Percentiles rank a stretch among this genome's conserved stretches.
Conservation (phyloP, 352 stramenopile species). For the Pilasporangium apinafurcum region DNA sequence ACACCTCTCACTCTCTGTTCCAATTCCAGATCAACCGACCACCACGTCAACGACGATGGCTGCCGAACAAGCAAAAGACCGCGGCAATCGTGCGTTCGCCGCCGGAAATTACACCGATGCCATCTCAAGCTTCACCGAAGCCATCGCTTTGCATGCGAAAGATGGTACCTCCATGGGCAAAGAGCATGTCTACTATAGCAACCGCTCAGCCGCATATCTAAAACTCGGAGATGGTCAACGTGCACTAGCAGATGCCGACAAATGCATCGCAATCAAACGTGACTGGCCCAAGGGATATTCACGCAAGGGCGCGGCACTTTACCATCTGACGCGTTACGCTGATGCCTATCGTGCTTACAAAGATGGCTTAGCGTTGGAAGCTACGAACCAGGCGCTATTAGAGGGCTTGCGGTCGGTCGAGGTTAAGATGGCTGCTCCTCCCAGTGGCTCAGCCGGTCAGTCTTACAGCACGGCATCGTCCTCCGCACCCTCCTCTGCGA, state of each 20-base stretch:
- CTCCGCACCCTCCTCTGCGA: constrained; percentile 4
- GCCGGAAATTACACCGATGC: constrained; percentile 64
- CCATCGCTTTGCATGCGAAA: constrained; percentile 49
- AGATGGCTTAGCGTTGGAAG: constrained; percentile 59
- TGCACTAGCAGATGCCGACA: constrained; percentile 72
- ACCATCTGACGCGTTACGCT: constrained; percentile 48
- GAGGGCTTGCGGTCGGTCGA: constrained; percentile 66
- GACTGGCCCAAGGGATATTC: constrained; percentile 87
- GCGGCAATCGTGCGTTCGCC: constrained; percentile 76
- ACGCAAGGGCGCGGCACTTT: constrained; percentile 73
- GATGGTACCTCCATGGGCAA: constrained; percentile 20
- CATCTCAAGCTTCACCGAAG: constrained; percentile 68
- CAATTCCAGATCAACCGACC: too few species aligned
- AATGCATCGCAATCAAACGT: constrained; percentile 68
- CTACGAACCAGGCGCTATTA: constrained; percentile 53
- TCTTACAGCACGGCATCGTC: constrained; percentile 2
- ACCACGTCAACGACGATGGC: constrained; percentile 32
- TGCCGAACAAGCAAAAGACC: constrained; percentile 84
- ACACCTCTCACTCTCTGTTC: too few species aligned
- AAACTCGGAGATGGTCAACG: constrained; percentile 62
- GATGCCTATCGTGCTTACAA: constrained; percentile 79
- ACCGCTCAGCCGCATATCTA: constrained; percentile 79
- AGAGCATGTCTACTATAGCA: constrained; percentile 72
- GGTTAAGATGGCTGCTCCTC: constrained; percentile 29
- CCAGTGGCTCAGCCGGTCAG: constrained; percentile 1